Conservation (phyloP, 495 filamentous ascomycete species). For the Aspergillus heteromorphus region DNA sequence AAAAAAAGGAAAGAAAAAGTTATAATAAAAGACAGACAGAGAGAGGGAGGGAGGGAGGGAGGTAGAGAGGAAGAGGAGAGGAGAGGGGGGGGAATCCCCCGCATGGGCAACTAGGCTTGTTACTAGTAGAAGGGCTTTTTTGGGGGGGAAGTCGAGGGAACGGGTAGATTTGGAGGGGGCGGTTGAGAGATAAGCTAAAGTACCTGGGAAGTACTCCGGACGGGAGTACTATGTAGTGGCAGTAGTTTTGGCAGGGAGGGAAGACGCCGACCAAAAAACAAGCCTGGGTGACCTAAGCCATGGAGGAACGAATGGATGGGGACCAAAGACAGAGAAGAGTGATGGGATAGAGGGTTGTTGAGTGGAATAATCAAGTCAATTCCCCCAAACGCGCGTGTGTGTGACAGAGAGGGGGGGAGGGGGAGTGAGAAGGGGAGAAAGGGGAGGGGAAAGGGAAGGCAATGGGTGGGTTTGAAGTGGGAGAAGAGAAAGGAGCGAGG, state of each 20-base stretch:
- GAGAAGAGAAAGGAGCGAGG: slow-evolving; percentile 16
- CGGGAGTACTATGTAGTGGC: not conserved
- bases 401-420: not conserved
- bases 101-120: too few relatives aligned
- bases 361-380: slow-evolving; percentile 18
- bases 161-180: not conserved
- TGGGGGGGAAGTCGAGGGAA: slow-evolving; percentile 10
- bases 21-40: too few relatives aligned
- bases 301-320: slow-evolving; percentile 5
- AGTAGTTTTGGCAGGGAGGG: not conserved
- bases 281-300: slow-evolving; percentile 16
- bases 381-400: not conserved
- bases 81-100: not conserved
- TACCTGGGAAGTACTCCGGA: not conserved
- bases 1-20: too few relatives aligned
- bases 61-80: too few relatives aligned
- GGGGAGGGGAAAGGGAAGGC: too few relatives aligned
- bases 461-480: not conserved
- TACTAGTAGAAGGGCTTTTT: too few relatives aligned
- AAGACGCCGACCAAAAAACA: not conserved
- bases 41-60: too few relatives aligned
- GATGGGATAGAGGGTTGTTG: slow-evolving; percentile 16
- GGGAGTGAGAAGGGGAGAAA: slow-evolving; percentile 9
- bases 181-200: slow-evolving; percentile 13
- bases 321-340: not conserved